phyloP scores from a whole-genome alignment of 1,284 basidiomycete species.

The Malassezia obtusa region DNA sequence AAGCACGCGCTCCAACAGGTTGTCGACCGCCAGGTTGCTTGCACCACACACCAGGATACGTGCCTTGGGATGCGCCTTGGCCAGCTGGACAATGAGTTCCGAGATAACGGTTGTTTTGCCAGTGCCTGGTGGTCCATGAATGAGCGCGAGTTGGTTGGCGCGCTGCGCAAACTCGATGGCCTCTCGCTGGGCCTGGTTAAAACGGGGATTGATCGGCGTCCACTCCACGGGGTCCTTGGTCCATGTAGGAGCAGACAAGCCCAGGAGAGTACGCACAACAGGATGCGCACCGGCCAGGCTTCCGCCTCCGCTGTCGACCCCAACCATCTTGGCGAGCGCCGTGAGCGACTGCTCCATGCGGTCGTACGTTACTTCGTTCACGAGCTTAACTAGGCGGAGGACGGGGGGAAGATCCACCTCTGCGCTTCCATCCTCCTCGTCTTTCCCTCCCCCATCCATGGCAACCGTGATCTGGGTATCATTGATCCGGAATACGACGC shows the following conservation, averaged over 20 bases:
- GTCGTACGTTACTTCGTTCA: constrained; percentile 83
- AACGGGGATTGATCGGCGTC: constrained; percentile 61
- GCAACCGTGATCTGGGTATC: constrained; percentile 9
- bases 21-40: constrained; percentile 72
- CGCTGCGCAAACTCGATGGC: constrained; percentile 68
- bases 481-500: constrained; percentile 50
- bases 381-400: constrained; percentile 75
- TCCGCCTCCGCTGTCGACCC: neutral
- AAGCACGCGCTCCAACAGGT: constrained; percentile 44
- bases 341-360: constrained; percentile 49
- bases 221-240: constrained; percentile 21
- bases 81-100: constrained; percentile 44
- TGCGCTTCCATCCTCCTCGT: neutral
- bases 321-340: constrained; percentile 20
- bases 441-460: constrained; percentile 13
- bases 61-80: constrained; percentile 8
- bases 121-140: constrained; percentile 83
- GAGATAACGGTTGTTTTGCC: constrained; percentile 51
- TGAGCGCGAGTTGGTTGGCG: constrained; percentile 67
- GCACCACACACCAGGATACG: constrained; percentile 74
- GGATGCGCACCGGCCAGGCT: neutral
- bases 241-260: constrained; percentile 18
- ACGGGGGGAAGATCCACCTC: constrained; percentile 69
- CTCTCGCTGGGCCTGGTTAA: constrained; percentile 74
- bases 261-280: constrained; percentile 26